Base-by-base conservation (phyloP, 2,329 filamentous ascomycete species). In the Raffaelea albimanens region DNA sequence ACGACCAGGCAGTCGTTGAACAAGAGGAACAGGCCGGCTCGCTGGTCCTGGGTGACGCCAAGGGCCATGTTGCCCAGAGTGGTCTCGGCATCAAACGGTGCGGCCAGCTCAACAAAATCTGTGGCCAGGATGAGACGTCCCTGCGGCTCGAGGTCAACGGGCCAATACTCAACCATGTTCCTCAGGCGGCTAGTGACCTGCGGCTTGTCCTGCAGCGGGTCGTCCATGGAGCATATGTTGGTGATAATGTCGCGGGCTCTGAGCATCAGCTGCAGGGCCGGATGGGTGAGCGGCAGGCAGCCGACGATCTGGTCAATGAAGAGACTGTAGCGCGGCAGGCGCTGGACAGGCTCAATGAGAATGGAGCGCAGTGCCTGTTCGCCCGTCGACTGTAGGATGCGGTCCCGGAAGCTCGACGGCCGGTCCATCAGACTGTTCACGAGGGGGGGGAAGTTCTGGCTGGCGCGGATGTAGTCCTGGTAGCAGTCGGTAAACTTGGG, bases 241-340 rank as follows among this genome's bases (percentile, higher is more conserved):
- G 90, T 89, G 55, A 98, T 89, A 46, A 95, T 86, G 62, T 97
- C 93, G 55, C 91, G 78, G 1, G 93, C 90, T 61, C 88, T 90
- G 39, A 96, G 76, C 67, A 98, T 83, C 3, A 77, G 75, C 55
- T 85, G 83, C 46, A 95, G 73, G 1, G 90, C 90, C 3, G 89
- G 87, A 61, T 97, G 90, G 9, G 85, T 82, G 44, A 90, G 79
- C 4, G 91, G 90, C 18, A 97, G 75, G 51, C 85, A 89, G 55
- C 83, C 82, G 43, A 93, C 79, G 59, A 98, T 96, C 59, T 94
- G 90, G 67, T 98, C 93, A 57, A 98, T 97, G 60, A 97, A 84
- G 33, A 98, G 72, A 59, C 88, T 96, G 67, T 98, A 98, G 22
- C 93, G 83, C 22, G 93, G 93, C 45, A 98, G 75, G 45, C 93